Evolutionary conservation across 2,329 filamentous ascomycete genomes (phyloP), one percentile per base, ranked within the genome.

Genomic region (Fusarium austroafricanum): DNA sequence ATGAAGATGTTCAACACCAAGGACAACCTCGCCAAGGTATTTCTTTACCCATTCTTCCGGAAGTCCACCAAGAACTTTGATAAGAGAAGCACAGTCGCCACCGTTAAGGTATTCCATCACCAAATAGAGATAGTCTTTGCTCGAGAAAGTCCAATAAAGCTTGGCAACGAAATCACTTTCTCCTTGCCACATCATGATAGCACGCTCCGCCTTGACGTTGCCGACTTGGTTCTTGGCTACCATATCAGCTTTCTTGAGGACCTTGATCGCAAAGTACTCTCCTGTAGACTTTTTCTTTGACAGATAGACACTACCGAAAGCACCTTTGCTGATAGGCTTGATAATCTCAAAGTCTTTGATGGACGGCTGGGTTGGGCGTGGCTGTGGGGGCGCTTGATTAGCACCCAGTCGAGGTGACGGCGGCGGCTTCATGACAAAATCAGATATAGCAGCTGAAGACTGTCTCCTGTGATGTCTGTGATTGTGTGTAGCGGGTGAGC

Each of bases 181-280:
- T 21, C 96, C 96, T 81, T 99, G 96, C 93, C 96, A 98, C 96
- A 99, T 99, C 96, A 99, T 98, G 76, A 99, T 99, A 21, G 96
- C 96, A 70, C 96, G 89, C 80, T 99, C 96, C 10, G 96, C 96
- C 80, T 99, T 98, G 75, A 99, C 96, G 75, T 99, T 99, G 71
- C 96, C 97, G 72, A 99, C 94, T 77, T 99, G 96, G 78, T 99
- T 99, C 81, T 99, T 99, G 65, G 96, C 96, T 66, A 99, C 93
- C 96, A 99, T 99, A 83, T 99, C 96, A n/a, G 96, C 94, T 80
- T 99, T 99, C 77, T 98, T 98, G 61, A 99, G 80, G 2, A 98
- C 96, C 77, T 99, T 99, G 82, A 99, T 98, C 11, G 96, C 96
- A 78, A 95, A 99, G 79, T 99, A 99, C 75, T 99, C 96, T 44